Conservation (phyloP, 1,284 basidiomycete genomes). For the Naganishia albida region DNA sequence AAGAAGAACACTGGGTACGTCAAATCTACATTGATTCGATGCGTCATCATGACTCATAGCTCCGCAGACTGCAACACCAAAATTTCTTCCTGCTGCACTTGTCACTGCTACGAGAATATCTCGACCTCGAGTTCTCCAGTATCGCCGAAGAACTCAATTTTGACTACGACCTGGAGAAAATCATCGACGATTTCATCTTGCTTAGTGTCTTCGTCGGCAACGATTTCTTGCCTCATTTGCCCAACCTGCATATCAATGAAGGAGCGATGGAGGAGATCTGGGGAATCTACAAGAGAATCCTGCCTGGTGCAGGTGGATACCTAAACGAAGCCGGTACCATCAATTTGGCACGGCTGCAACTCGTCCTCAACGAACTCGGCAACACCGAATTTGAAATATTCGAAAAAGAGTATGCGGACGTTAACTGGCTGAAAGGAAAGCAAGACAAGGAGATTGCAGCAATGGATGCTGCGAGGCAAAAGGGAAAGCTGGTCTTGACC, state of each 20-base stretch:
- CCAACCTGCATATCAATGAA: constrained; percentile 96
- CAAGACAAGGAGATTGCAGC: constrained; percentile 68
- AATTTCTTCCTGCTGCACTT: constrained; percentile 96
- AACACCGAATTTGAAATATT: constrained; percentile 86
- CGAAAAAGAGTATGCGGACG: constrained; percentile 83
- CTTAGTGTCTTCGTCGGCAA: constrained; percentile 96
- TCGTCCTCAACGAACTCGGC: constrained; percentile 84
- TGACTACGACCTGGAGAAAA: constrained; percentile 78
- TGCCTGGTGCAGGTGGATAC: constrained; percentile 88
- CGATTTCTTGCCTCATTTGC: constrained; percentile 94
- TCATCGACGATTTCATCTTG: constrained; percentile 97
- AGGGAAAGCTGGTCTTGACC: constrained; percentile 63
- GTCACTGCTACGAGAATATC: constrained; percentile 92
- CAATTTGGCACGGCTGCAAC: constrained; percentile 75
- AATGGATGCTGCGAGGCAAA: constrained; percentile 53
- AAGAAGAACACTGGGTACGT: constrained; percentile 69
- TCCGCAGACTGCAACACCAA: constrained; percentile 71
- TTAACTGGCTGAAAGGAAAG: constrained; percentile 88
- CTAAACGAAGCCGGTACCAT: constrained; percentile 88
- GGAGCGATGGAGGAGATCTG: constrained; percentile 91
- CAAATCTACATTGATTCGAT: neutral
- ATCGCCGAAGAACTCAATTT: constrained; percentile 64
- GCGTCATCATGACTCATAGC: neutral
- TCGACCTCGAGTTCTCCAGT: constrained; percentile 85
- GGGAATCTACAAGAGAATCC: constrained; percentile 88